Evolutionary conservation across 768 basidiomycete genomes (phyloP), one percentile per base, ranked within the genome.

Genomic region (Cyclocybe cylindracea): DNA sequence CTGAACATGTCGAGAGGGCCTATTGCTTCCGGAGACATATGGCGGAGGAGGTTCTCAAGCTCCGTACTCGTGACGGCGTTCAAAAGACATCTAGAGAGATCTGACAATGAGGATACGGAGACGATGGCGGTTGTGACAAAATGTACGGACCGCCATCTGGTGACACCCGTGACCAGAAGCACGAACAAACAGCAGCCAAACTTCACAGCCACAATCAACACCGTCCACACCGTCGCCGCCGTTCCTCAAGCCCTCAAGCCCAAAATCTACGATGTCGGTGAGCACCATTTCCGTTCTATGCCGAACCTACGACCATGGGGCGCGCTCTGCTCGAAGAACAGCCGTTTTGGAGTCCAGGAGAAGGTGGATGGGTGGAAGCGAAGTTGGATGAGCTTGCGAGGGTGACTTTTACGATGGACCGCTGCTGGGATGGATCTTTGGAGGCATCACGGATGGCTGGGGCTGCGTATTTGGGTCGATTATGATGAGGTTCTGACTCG

Each of bases 231-330:
- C 51, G 51, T 59, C 62, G 65, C 65, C 61, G 60, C 66, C 57
- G 56, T 53, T 48, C 53, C 51, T 55, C 51, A 56, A 60, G 44
- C 54, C 68, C 68, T 66, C 67, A 67, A 67, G 63, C 51, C 50
- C 37, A 46, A 65, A 63, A 67, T 61, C 61, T 47, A 61, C 61
- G 51, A 70, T 69, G 68, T 47, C 66, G 31, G 69, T 70, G 61
- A 66, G 69, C 61, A 41, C 36, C 41, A 39, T 53, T 44, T 48
- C 46, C 35, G 29, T 44, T 11, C 39, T 42, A 57, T 47, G 53
- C 37, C 41, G 54, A 51, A 51, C 32, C 36, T 43, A 54, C 44
- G 56, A 47, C 54, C 60, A 39, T 60, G 38, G 37, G 54, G 56
- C 51, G 37, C 40, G 35, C 47, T 39, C 35, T 35, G 46, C 44